These are phyloP conservation scores for Epichloe gansuensis DNA, from an alignment of 2,329 filamentous ascomycete genomes.

Conservation along the genomic window DNA sequence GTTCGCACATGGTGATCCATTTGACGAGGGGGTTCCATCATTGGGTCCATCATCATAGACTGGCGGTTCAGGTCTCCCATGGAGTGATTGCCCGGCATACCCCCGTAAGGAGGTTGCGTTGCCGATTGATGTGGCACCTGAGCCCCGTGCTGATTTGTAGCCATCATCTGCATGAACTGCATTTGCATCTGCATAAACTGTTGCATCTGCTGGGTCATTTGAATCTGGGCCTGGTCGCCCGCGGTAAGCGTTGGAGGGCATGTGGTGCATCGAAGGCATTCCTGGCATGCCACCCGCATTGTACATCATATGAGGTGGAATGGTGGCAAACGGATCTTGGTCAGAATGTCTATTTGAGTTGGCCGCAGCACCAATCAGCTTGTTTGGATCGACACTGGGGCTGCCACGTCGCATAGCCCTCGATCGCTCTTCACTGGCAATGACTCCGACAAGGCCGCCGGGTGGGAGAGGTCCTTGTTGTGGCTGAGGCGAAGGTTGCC, in stretches of 20 bases:
- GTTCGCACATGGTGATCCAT: slow-evolving; percentile 46
- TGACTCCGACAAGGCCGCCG: slow-evolving; percentile 76
- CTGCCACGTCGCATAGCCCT: slow-evolving; percentile 68
- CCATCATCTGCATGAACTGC: slow-evolving; percentile 85
- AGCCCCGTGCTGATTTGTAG: slow-evolving; percentile 22
- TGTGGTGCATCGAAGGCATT: slow-evolving; percentile 25
- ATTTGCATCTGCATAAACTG: slow-evolving; percentile 91
- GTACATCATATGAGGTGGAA: slow-evolving; percentile 34
- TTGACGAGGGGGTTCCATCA: slow-evolving; percentile 28
- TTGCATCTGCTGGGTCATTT: slow-evolving; percentile 73
- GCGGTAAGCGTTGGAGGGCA: slow-evolving; percentile 40
- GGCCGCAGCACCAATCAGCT: slow-evolving; percentile 22
- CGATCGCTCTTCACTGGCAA: slow-evolving; percentile 72
- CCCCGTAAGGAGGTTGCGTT: slow-evolving; percentile 17
- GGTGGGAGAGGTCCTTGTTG: slow-evolving; percentile 40
- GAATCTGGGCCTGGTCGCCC: slow-evolving; percentile 62
- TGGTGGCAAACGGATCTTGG: slow-evolving; percentile 37
- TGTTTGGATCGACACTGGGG: slow-evolving; percentile 48
- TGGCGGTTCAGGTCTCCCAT: slow-evolving; percentile 33
- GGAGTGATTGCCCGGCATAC: slow-evolving; percentile 24
- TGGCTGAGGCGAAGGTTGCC: slow-evolving; percentile 25
- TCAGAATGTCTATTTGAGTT: slow-evolving; percentile 25
- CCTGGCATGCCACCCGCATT: slow-evolving; percentile 14
- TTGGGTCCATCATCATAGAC: slow-evolving; percentile 35
- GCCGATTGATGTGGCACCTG: slow-evolving; percentile 20